Evolutionary conservation across 495 filamentous ascomycete genomes (phyloP), one percentile per base, ranked within the genome.

Genomic region (Aspergillus baeticus): DNA sequence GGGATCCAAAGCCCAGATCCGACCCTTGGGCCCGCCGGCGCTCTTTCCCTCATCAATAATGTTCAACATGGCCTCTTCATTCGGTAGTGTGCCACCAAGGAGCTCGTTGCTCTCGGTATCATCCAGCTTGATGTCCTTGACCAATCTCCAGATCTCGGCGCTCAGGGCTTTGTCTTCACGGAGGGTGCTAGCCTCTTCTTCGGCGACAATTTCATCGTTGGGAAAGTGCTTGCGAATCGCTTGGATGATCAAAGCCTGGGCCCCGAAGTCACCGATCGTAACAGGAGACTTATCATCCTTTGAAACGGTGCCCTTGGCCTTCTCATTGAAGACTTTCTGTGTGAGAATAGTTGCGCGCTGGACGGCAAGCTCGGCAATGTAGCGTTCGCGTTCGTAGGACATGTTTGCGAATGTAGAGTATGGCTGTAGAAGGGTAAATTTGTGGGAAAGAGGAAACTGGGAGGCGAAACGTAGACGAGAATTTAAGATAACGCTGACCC

Each of bases 211-310:
- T 72, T 91, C 86, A 66, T 98, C 94, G 13, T 83, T 65, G 36
- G 94, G 94, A 78, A 98, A 98, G 69, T 89, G 89, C 70, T 87
- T 81, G 73, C 86, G 84, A 56, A 98, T 84, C 44, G 94, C 92
- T 54, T 85, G 81, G 63, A 98, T 96, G 67, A 98, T 95, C 58
- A 98, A 81, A 35, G 95, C 95, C 76, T 98, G 94, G 51, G 95
- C 94, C 62, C 95, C 95, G 66, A 96, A 97, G 76, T 98, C 94
- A 68, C 92, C 94, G 60, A 98, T 92, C 29, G 94, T 98, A 60
- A 98, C 94, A 57, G 95, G 94, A 21, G 95, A 98, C 60, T 86
- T 87, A 76, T 98, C 95, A 69, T 89, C 87, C 78, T 98, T 99
- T 63, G 87, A 89, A 33, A 95, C 79, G 51, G 94, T 96, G 55